These are phyloP conservation scores for Solanum chilense DNA, from an alignment of 257 asterid species.

Conservation along the genomic window DNA sequence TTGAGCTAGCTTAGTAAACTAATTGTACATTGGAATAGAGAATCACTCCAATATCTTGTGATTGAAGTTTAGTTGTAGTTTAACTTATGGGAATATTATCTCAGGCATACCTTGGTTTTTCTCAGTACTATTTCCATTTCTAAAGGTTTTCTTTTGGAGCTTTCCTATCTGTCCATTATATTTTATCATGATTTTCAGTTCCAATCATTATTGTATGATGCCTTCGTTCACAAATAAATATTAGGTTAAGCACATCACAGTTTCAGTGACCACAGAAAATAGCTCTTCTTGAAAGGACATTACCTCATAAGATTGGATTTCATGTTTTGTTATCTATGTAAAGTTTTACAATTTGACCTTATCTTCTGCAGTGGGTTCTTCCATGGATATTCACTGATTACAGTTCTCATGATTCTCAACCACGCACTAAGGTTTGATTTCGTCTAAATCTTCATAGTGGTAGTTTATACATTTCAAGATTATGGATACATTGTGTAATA, in stretches of 20 bases:
- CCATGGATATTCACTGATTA: slow-evolving; percentile 80
- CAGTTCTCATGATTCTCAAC: slow-evolving; percentile 88
- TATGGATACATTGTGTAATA: background rate
- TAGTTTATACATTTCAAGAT: background rate
- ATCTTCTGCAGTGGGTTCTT: slow-evolving; percentile 73
- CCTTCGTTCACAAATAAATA: background rate
- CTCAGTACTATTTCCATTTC: background rate
- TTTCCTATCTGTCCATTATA: background rate
- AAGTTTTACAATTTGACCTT: background rate
- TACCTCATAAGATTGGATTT: background rate
- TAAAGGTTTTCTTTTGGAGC: background rate
- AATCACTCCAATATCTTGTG: background rate
- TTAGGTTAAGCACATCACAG: background rate
- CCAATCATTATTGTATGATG: background rate
- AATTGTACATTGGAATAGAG: background rate
- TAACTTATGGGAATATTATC: background rate
- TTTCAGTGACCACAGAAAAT: background rate
- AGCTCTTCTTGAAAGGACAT: background rate
- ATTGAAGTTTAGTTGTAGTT: background rate
- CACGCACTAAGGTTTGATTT: slow-evolving; percentile 78
- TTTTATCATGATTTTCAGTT: background rate
- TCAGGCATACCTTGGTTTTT: background rate
- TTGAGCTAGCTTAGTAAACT: background rate
- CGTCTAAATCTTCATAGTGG: background rate
- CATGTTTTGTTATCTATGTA: background rate